These are phyloP conservation scores for Coemansia sp. DNA, from an alignment of 192 early-diverging fungal species.

Conservation along the genomic window DNA sequence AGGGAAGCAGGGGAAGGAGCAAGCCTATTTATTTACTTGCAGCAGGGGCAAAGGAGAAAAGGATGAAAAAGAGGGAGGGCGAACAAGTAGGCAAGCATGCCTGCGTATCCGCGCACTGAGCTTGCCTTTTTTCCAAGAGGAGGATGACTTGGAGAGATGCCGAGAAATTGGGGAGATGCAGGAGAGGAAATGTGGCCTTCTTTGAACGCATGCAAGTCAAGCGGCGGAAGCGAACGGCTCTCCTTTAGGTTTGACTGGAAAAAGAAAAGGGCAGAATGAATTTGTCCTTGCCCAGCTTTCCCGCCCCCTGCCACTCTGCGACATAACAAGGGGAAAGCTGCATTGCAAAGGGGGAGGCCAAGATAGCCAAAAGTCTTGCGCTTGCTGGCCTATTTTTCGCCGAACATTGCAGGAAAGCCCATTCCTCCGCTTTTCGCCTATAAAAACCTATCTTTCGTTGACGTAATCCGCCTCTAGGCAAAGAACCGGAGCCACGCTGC, in stretches of 20 bases:
- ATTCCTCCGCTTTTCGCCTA: no score
- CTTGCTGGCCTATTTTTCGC: background rate
- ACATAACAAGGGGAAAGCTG: no score
- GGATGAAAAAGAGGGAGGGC: background rate
- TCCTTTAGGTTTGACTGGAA: background rate
- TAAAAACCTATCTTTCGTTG: background rate
- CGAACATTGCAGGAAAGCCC: no score
- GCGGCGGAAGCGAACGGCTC: background rate
- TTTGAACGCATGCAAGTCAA: background rate
- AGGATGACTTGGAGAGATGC: constrained; percentile 1
- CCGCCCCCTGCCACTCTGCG: no score
- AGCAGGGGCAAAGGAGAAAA: constrained; percentile 3
- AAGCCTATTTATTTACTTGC: no score
- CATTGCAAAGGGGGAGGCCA: no score
- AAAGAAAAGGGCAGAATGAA: background rate
- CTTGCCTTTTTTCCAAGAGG: background rate
- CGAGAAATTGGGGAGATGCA: constrained; percentile 4
- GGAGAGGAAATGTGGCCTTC: background rate
- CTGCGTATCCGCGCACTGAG: background rate
- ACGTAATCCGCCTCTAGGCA: background rate
- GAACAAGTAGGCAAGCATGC: no score
- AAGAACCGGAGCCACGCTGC: no score
- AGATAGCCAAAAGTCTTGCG: constrained; percentile 1
- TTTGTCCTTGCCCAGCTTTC: no score
- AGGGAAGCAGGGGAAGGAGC: no score